Evolutionary conservation across 2,329 filamentous ascomycete species (phyloP), one percentile per base, ranked within the genome.

Genomic region (Aspergillus sp.): DNA sequence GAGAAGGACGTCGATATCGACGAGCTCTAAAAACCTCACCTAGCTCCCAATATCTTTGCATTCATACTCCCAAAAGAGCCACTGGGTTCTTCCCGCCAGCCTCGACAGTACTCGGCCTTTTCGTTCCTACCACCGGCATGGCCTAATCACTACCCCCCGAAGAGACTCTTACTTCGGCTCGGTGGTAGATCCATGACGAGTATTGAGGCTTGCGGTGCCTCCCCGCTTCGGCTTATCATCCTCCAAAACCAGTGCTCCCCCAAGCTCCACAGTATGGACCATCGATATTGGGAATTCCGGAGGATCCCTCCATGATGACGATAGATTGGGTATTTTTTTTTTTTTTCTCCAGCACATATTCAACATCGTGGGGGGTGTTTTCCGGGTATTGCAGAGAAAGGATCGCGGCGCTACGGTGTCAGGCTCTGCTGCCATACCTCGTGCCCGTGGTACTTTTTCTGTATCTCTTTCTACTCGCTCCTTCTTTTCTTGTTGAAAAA

Each of bases 1-100:
- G 87, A 85, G 76, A 93, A 92, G 83, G 92, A 96, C 71, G 89
- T 97, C 74, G 92, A 96, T 78, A 92, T 97, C 77, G 94, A 98
- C 83, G 93, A 97, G 80, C 97, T 98, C 79, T 97, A 88, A 86
- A 76, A 61, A 60, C 68, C 70, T 65, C 60, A 63, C 65, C 62
- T 54, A 57, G 53, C 47, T 60, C 52, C 64, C 60, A 64, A 70
- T 64, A 67, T 69, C 69, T 67, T 69, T 71, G 68, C 69, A 73
- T 68, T 69, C 66, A 70, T 65, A 60, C 62, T 69, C 72, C 68
- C 72, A 68, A 68, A 67, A 69, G 71, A 71, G 67, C 66, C 62
- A 65, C 64, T 66, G 66, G 66, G 62, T 62, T 63, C 55, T 60
- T 55, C 59, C 60, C 64, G 59, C 62, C 67, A 62, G 56, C 62